These are phyloP conservation scores for Aspergillus chevalieri DNA, from an alignment of 2,329 filamentous ascomycete genomes.

Conservation along the genomic window DNA sequence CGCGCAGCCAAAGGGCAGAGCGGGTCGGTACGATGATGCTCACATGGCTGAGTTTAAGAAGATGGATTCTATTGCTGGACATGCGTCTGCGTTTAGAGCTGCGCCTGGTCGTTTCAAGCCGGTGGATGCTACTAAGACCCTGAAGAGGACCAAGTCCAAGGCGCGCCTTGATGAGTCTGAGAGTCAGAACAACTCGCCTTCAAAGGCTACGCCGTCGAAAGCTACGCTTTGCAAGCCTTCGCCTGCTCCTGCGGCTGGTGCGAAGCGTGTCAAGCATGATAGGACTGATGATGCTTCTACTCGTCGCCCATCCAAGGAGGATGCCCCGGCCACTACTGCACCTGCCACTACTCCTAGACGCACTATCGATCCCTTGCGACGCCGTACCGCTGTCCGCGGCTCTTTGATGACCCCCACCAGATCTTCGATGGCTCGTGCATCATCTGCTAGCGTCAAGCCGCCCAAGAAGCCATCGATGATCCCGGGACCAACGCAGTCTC, in stretches of 20 bases:
- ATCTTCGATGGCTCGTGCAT: slow-evolving; percentile 59
- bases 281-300: slow-evolving; percentile 24
- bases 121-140: slow-evolving; percentile 24
- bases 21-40: slow-evolving; percentile 71
- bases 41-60: slow-evolving; percentile 90
- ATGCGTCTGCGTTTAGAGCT: slow-evolving; percentile 66
- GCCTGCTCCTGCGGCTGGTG: slow-evolving; percentile 35
- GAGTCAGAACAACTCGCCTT: slow-evolving; percentile 34
- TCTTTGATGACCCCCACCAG: slow-evolving; percentile 73
- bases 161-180: slow-evolving; percentile 60
- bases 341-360: slow-evolving; percentile 9
- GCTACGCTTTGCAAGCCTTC: slow-evolving; percentile 15
- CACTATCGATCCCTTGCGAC: slow-evolving; percentile 13
- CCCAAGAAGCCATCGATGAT: slow-evolving; percentile 51
- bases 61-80: slow-evolving; percentile 91
- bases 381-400: slow-evolving; percentile 44
- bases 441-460: slow-evolving; percentile 46
- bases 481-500: slow-evolving; percentile 47
- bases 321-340: slow-evolving; percentile 12
- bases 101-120: slow-evolving; percentile 38
- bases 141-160: slow-evolving; percentile 54
- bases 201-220: slow-evolving; percentile 18
- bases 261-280: slow-evolving; percentile 67
- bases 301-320: slow-evolving; percentile 1
- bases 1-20: slow-evolving; percentile 71